Percentiles rank a stretch among this genome's conserved stretches.
These are phyloP conservation scores for Colletotrichum plurivorum DNA, from an alignment of 2,329 filamentous ascomycete genomes.

Conservation along the genomic window DNA sequence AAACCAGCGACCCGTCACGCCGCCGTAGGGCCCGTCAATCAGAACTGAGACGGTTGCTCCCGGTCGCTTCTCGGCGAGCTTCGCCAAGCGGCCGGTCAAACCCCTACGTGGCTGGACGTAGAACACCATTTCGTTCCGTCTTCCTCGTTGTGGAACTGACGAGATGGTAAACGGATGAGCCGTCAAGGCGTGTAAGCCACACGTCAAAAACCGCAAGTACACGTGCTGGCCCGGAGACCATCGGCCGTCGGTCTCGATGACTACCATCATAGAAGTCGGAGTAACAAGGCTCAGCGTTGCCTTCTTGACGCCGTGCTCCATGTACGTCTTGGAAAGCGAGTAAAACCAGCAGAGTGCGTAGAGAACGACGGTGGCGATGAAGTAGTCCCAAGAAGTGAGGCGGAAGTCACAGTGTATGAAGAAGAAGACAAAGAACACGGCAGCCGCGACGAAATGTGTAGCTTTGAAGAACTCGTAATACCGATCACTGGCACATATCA, in stretches of 20 bases:
- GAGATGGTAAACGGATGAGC: conserved; percentile 70
- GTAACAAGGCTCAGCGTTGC: conserved; percentile 28
- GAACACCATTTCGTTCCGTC: conserved; percentile 61
- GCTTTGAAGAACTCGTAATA: conserved; percentile 75
- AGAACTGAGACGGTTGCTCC: conserved; percentile 58
- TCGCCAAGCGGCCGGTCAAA: conserved; percentile 62
- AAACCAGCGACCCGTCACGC: conserved; percentile 56
- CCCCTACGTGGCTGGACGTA: conserved; percentile 66
- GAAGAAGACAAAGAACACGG: conserved; percentile 71
- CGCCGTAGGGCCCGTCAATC: conserved; percentile 73
- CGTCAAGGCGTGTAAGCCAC: conserved; percentile 59
- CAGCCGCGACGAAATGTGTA: conserved; percentile 65
- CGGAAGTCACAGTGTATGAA: conserved; percentile 72
- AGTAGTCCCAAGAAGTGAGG: conserved; percentile 73
- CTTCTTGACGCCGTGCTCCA: conserved; percentile 48
- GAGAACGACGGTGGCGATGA: conserved; percentile 66
- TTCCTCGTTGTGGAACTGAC: conserved; percentile 55
- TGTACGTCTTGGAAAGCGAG: conserved; percentile 51
- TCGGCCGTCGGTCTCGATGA: conserved; percentile 56
- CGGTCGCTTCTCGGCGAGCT: conserved; percentile 53
- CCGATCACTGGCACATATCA: conserved; percentile 55
- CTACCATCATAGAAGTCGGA: conserved; percentile 54
- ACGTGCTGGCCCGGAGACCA: conserved; percentile 70
- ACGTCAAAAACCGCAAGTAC: conserved; percentile 65
- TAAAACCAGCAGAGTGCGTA: conserved; percentile 56